Evolutionary conservation across 2,329 filamentous ascomycete genomes (phyloP), one percentile per base, ranked within the genome.

Genomic region (Fusarium sarcochroum): DNA sequence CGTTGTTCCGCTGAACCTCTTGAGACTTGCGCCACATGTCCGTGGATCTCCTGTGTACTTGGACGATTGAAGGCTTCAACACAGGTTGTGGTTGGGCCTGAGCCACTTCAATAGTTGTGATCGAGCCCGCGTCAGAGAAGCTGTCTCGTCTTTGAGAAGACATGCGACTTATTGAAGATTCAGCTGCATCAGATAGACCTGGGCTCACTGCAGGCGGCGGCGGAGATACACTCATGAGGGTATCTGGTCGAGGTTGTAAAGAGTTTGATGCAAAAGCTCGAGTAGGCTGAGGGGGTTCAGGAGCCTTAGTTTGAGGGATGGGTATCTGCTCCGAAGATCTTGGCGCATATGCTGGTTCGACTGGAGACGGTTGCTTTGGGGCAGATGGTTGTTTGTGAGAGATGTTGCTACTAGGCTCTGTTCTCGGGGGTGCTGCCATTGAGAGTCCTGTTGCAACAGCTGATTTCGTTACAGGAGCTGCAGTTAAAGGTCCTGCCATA

Each of bases 41-140:
- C 17, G 71, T 63, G n/a, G 71, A 72, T 41, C 57, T 62, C 7
- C 69, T 70, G 21, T 72, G 58, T 1, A 74, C 72, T 40, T 74
- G 72, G 9, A 74, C 44, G 17, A 74, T 66, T 6, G 72, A 74
- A 32, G 72, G 72, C 11, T 68, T 61, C 18, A 74, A 50, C 6
- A 74, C 72, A 21, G 71, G 67, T 20, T 74, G 72, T 20, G 71
- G 55, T 27, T 73, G 69, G 15, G 72, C 72, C 34, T 74, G 72
- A 5, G 69, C 65, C 2, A 74, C 71, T 20, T 74, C 72, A 8
- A 74, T 71, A 0, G 72, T 74, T 6, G 66, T 71, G 40, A 74
- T 69, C 11, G 72, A 74, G 3, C 56, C 72, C 7, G 72, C 58
- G 11, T 74, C 72, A 9, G 72, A 74, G 32, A 74, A 50, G 20